Evolutionary conservation across 495 filamentous ascomycete species (phyloP).

Genomic region (Cercophora newfieldiana): DNA sequence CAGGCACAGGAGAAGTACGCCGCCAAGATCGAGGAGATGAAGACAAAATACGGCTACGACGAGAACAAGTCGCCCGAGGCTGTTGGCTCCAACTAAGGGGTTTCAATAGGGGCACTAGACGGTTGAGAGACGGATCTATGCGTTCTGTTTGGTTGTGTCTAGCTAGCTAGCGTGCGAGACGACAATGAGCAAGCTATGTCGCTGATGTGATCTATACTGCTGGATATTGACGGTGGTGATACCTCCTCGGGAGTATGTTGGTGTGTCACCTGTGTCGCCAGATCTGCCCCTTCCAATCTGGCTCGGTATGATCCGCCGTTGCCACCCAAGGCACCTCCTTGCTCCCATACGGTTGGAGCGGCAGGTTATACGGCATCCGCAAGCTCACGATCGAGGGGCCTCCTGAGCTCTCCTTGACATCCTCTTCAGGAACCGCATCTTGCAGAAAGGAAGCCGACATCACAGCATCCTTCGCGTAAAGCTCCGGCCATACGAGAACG

Average conservation of each 20-base stretch:
- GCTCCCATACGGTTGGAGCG: slow-evolving; percentile 62
- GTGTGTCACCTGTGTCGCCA: slow-evolving; percentile 25
- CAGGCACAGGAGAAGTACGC: slow-evolving; percentile 78
- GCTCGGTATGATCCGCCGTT: slow-evolving; percentile 57
- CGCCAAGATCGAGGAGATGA: slow-evolving; percentile 64
- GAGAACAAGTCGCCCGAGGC: slow-evolving; percentile 55
- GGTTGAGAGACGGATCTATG: not conserved
- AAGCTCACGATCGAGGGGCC: slow-evolving; percentile 56
- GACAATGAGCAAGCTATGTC: too few relatives aligned
- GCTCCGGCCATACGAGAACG: slow-evolving; percentile 77
- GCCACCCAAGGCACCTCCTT: slow-evolving; percentile 79
- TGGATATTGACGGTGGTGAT: too few relatives aligned
- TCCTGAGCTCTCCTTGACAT: slow-evolving; percentile 1
- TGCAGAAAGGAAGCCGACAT: slow-evolving; percentile 72
- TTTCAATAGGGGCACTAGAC: not conserved
- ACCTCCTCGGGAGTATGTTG: too few relatives aligned
- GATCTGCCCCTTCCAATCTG: slow-evolving; percentile 65
- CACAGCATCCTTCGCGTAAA: slow-evolving; percentile 54
- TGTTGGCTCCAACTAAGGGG: slow-evolving; percentile 34
- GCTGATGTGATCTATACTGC: not conserved
- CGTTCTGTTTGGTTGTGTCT: not conserved
- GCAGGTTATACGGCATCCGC: slow-evolving; percentile 82
- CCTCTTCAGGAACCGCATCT: slow-evolving; percentile 46
- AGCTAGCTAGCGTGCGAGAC: not conserved
- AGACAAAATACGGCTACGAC: slow-evolving; percentile 65